Evolutionary conservation across 2,329 filamentous ascomycete genomes (phyloP).

Genomic region (Rhynchosporium graminicola): DNA sequence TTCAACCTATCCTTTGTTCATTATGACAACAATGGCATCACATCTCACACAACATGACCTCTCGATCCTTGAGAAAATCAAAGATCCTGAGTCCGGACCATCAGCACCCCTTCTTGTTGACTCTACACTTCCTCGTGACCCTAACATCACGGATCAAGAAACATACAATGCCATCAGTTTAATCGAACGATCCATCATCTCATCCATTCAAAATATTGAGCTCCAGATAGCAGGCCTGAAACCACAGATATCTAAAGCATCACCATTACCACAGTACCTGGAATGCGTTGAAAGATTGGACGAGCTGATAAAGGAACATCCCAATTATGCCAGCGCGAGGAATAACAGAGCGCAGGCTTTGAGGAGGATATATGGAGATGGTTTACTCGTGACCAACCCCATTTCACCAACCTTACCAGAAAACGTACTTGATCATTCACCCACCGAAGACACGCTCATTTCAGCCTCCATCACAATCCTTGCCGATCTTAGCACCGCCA

Average conservation of each 20-base stretch:
- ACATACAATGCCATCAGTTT: conserved; percentile 54
- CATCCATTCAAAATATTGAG: conserved; percentile 56
- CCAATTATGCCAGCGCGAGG: conserved; percentile 69
- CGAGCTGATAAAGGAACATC: conserved; percentile 56
- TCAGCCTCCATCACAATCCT: conserved; percentile 48
- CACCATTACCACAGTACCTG: conserved; percentile 49
- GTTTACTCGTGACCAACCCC: conserved; percentile 49
- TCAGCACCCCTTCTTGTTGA: conserved; percentile 56
- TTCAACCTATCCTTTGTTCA: background rate
- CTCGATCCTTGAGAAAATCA: conserved; percentile 66
- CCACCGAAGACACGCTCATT: conserved; percentile 47
- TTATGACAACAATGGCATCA: conserved; percentile 47
- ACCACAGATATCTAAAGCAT: conserved; percentile 20
- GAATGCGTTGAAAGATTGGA: conserved; percentile 52
- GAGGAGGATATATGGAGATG: conserved; percentile 63
- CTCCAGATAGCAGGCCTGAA: conserved; percentile 49
- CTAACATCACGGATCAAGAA: conserved; percentile 52
- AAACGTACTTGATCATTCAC: conserved; percentile 38
- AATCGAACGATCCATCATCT: conserved; percentile 55
- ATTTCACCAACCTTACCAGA: background rate
- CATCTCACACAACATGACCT: conserved; percentile 58
- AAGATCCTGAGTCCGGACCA: conserved; percentile 64
- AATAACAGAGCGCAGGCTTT: conserved; percentile 74
- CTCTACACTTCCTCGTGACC: conserved; percentile 52
- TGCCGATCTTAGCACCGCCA: conserved; percentile 57